Evolutionary conservation across 2,329 filamentous ascomycete species (phyloP).

Genomic region (Sporothrix brunneoviolacea): DNA sequence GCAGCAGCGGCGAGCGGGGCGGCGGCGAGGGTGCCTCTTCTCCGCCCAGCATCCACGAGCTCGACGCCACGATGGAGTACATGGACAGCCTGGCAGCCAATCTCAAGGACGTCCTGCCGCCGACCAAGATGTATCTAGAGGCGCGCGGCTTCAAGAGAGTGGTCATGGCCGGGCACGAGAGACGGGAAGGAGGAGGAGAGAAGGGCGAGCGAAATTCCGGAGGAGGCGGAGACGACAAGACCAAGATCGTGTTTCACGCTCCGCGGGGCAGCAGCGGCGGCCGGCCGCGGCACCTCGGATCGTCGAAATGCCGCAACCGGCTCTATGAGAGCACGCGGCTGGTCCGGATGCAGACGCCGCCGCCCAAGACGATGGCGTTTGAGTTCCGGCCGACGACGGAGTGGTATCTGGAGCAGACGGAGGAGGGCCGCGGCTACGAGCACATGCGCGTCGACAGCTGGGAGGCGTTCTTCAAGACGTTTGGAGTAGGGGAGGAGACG

Average conservation of each 20-base stretch:
- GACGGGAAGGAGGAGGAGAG: background rate
- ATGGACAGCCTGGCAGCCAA: constrained; percentile 29
- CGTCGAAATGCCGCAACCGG: constrained; percentile 35
- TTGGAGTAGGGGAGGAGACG: background rate
- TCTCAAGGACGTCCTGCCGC: constrained; percentile 31
- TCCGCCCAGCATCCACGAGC: constrained; percentile 11
- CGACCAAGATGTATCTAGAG: constrained; percentile 23
- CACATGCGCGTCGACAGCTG: constrained; percentile 42
- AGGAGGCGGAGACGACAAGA: constrained; percentile 3
- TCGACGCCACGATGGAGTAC: constrained; percentile 38
- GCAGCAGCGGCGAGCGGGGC: constrained; percentile 18
- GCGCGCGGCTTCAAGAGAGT: constrained; percentile 35
- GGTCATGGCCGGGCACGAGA: background rate
- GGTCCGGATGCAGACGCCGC: constrained; percentile 18
- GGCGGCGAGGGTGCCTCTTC: too few species aligned
- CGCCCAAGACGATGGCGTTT: constrained; percentile 29
- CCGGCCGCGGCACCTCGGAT: background rate
- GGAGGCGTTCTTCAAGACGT: constrained; percentile 31
- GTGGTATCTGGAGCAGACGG: constrained; percentile 45
- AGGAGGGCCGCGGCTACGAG: constrained; percentile 42
- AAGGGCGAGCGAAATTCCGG: constrained; percentile 11
- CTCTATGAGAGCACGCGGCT: constrained; percentile 34
- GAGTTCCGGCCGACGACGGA: constrained; percentile 40
- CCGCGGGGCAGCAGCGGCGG: constrained; percentile 33
- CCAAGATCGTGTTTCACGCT: constrained; percentile 40